Base-by-base conservation (phyloP, 306 rosid genomes). In the Cucurbita ficifolia region DNA sequence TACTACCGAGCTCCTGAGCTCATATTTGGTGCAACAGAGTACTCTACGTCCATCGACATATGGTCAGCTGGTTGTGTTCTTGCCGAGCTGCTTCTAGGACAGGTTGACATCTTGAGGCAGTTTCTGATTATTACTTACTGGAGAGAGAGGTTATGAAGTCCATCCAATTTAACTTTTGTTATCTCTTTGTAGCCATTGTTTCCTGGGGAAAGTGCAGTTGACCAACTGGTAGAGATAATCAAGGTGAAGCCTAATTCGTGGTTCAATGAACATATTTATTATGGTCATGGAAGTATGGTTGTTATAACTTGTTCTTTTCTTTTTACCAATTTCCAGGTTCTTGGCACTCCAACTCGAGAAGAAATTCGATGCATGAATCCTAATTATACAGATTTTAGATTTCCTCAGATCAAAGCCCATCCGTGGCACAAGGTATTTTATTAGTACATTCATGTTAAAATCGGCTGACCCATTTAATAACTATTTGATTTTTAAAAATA, bases 61-160 rank as follows among this genome's bases (percentile, higher is more conserved):
- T 90, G 98, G 98, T 93, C 98, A 69, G 97, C 98, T 87, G 98
- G 98, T 77, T 93, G 98, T 83, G 98, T 88, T 67, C 97, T 93
- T 71, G 98, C 98, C 1, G 97, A 93, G 87, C 96, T 93, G 79
- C 97, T 93, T 81, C 79, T 90, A 48, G 97, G 97, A 79, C 92
- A 88, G 96, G 98, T 93, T 77, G 63, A 74, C 77, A 36, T 76
- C 64, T 70, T 62, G 56, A 45, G 22, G 21, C 76, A 46, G 53
- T 82, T 61, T 73, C 78, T 71, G 58, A 54, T 75, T 45, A 72
- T 76, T 81, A 57, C 36, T 58, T 68, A 51, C 46, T 75, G 6
- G 60, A 29, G 43, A 63, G 51, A 53, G 63, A 48, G 19, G 40
- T 78, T 50, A 73, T 60, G 38, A 19, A 40, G 38, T 75, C 51